Evolutionary conservation across 305 asterid genomes (phyloP), one percentile per base, ranked within the genome.

Genomic region (Ruellia speciosa): DNA sequence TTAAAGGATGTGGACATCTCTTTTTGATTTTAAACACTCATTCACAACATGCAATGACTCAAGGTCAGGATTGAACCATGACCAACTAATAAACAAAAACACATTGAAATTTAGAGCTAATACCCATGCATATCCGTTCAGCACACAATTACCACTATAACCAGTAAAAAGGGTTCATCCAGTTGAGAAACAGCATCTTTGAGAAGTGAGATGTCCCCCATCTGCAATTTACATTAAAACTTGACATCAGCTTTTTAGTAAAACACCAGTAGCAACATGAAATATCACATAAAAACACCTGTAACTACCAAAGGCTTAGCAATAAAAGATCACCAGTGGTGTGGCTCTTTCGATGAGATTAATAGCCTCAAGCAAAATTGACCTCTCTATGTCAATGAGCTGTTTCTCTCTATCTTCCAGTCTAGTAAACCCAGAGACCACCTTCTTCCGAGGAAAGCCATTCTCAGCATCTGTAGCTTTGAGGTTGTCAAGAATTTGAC

Each of bases 141-240:
- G 95, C 94, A 82, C 97, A 84, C 97, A 86, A 93, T 93, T 93
- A 93, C 99, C 97, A 93, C 99, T 86, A 93, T 93, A 76, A 86
- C 99, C 94, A 93, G 84, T 71, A 78, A 86, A 80, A 88, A 93
- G 35, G 99, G 97, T 55, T 93, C 87, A 72, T 85, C 88, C 47
- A 93, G 95, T 69, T 88, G 97, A 68, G 96, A 82, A 80, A 86
- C 92, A 70, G 99, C 97, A 81, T 93, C 99, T 67, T 68, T 79
- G 89, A 93, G 99, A 72, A 93, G 97, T 60, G 96, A 82, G 70
- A 86, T 81, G 60, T 93, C 99, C 78, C 82, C 89, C 97, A 89
- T 86, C 99, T 93, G 97, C 67, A 75, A 84, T 76, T 77, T 45
- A 73, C 56, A 62, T 58, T 64, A 66, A 67, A 55, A 47, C 46